Evolutionary conservation across 805 yeast species (phyloP), one percentile per base, ranked within the genome.

Genomic region (Candida sanyiensis): DNA sequence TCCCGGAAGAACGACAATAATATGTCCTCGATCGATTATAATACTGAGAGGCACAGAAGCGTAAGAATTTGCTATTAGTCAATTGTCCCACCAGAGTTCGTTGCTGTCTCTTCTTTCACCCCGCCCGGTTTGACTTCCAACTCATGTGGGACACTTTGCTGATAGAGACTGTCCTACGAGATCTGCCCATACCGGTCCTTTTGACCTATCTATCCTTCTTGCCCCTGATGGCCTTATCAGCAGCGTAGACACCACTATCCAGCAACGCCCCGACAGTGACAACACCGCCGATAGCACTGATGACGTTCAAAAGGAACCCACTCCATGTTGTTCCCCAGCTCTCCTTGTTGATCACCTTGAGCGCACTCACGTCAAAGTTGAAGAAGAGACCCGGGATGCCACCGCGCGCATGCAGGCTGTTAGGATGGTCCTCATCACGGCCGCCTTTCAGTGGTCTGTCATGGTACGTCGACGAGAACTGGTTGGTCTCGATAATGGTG

Each of bases 241-340:
- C 96, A 10, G 85, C 90, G 75, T 85, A 88, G 5, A 88, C 83
- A 3, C 94, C 79, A 43, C 87, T 75, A 59, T 93, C 98, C 33
- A 89, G 61, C 26, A 89, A 76, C 0, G 96, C 82, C 8, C 95
- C 97, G 20, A 90, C 88, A 20, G 96, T 89, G 43, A 93, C 67
- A 9, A 93, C 88, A 34, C 97, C 97, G 8, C 97, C 97, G 28
- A 90, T 72, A 7, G 94, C 86, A 40, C 96, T 83, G 48, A 93
- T 77, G 20, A 84, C 85, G 25, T 89, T 87, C 43, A 88, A 65
- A 19, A 87, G 53, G 56, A 89, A 88, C 2, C 88, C 84, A 22
- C 89, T 80, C 80, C 93, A 83, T 2, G 93, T 72, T 57, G 80
- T 82, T 13, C 59, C 58, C 42, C 68, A 69, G 34, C 64, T 79